Percentiles rank a stretch among this genome's conserved stretches.
Conservation (phyloP, 805 yeast genomes). For the Yarrowia sp. region DNA sequence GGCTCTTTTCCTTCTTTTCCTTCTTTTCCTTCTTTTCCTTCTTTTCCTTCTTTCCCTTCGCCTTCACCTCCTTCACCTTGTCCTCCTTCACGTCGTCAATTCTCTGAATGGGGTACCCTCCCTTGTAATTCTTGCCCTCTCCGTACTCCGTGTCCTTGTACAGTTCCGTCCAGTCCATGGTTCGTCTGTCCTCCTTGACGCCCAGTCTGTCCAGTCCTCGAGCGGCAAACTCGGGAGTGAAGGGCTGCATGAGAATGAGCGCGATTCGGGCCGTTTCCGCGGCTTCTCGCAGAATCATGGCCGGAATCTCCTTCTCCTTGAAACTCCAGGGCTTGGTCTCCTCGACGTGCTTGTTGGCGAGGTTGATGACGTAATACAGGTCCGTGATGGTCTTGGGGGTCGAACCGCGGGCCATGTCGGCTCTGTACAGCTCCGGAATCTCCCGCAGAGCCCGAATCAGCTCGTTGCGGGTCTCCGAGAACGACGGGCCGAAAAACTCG, state of each 20-base stretch:
- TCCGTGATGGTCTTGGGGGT: slow-evolving; percentile 62
- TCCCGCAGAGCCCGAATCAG: slow-evolving; percentile 46
- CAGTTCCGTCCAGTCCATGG: slow-evolving; percentile 55
- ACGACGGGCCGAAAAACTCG: slow-evolving; percentile 26
- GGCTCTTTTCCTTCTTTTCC: too few relatives aligned
- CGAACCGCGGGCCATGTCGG: slow-evolving; percentile 56
- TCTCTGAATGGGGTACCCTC: slow-evolving; percentile 57
- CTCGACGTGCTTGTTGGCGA: slow-evolving; percentile 73
- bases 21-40: too few relatives aligned
- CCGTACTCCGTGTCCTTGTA: slow-evolving; percentile 74
- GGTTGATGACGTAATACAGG: slow-evolving; percentile 65
- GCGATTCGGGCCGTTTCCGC: slow-evolving; percentile 74
- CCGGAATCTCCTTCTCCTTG: slow-evolving; percentile 52
- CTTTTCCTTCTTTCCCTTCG: too few relatives aligned
- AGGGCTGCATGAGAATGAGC: slow-evolving; percentile 71
- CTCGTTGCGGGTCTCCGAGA: slow-evolving; percentile 6
- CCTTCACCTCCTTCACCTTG: not conserved
- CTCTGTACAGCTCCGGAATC: slow-evolving; percentile 54
- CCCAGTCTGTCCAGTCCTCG: slow-evolving; percentile 67
- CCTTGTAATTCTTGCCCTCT: slow-evolving; percentile 57
- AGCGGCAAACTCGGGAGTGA: slow-evolving; percentile 70
- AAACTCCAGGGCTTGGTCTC: slow-evolving; percentile 77
- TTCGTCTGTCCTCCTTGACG: slow-evolving; percentile 57
- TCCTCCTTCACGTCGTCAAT: not conserved
- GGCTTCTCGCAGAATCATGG: slow-evolving; percentile 65